These are phyloP conservation scores for Carpinus viminea DNA, from an alignment of 306 rosid species.

Conservation along the genomic window DNA sequence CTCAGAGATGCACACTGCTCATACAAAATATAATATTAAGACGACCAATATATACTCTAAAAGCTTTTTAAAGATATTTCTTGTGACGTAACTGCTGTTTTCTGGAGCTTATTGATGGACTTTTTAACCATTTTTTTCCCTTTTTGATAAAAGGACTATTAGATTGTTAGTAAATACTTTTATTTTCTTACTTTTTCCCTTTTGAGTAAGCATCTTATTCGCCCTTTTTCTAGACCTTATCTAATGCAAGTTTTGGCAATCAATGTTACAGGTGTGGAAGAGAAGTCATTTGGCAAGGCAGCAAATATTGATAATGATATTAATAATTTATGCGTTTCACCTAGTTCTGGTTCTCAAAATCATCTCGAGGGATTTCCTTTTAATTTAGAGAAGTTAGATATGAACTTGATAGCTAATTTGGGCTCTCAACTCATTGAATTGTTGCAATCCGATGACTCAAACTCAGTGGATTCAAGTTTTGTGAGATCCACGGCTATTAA, in stretches of 20 bases:
- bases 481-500: slow-evolving; percentile 60
- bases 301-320: slow-evolving; percentile 51
- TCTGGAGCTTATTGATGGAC: neutral
- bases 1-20: neutral
- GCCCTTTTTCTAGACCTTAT: neutral
- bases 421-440: slow-evolving; percentile 58
- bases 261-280: slow-evolving; percentile 70
- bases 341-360: slow-evolving; percentile 49
- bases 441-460: slow-evolving; percentile 65
- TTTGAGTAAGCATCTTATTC: neutral
- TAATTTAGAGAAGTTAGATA: slow-evolving; percentile 73
- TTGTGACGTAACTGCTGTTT: neutral
- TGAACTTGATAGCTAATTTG: slow-evolving; percentile 50
- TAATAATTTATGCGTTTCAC: slow-evolving; percentile 53
- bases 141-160: too few relatives aligned
- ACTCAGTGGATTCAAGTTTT: slow-evolving; percentile 50
- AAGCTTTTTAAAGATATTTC: neutral
- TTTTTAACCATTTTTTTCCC: neutral
- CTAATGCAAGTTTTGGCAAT: neutral
- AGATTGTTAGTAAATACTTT: neutral
- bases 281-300: slow-evolving; percentile 60
- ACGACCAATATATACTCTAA: neutral
- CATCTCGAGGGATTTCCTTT: slow-evolving; percentile 47
- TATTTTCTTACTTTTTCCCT: neutral
- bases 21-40: too few relatives aligned